Evolutionary conservation across 2,329 filamentous ascomycete genomes (phyloP).

Genomic region (Arthrocladium fulminans): DNA sequence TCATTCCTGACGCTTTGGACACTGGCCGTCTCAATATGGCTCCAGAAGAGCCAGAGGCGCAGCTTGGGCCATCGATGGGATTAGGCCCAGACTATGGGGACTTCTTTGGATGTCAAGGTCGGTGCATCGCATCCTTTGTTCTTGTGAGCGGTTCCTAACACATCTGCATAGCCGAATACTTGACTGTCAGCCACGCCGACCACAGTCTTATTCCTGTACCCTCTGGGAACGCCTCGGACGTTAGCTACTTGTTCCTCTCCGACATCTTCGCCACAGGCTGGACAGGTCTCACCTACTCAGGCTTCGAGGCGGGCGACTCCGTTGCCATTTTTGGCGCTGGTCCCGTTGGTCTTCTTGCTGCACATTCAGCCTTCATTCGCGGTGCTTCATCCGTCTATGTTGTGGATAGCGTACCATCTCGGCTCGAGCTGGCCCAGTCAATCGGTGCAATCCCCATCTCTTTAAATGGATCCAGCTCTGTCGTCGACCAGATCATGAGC

Average conservation of each 20-base stretch:
- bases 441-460: neutral
- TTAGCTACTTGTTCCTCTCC: neutral
- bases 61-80: neutral
- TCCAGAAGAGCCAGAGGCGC: neutral
- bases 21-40: neutral
- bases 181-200: neutral
- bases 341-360: conserved; percentile 65
- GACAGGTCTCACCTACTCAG: conserved; percentile 37
- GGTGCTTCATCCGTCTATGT: neutral
- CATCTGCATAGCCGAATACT: neutral
- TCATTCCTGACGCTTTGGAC: neutral
- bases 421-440: neutral
- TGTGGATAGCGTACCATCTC: neutral
- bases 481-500: neutral
- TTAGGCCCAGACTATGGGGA: neutral
- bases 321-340: conserved; percentile 82
- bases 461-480: neutral
- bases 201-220: neutral
- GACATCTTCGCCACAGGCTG: neutral
- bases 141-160: neutral
- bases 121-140: neutral
- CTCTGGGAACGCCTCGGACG: neutral
- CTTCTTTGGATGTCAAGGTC: neutral
- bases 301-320: conserved; percentile 61
- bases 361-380: neutral